Conservation (phyloP, 1,284 basidiomycete genomes). For the Pterula multifida region DNA sequence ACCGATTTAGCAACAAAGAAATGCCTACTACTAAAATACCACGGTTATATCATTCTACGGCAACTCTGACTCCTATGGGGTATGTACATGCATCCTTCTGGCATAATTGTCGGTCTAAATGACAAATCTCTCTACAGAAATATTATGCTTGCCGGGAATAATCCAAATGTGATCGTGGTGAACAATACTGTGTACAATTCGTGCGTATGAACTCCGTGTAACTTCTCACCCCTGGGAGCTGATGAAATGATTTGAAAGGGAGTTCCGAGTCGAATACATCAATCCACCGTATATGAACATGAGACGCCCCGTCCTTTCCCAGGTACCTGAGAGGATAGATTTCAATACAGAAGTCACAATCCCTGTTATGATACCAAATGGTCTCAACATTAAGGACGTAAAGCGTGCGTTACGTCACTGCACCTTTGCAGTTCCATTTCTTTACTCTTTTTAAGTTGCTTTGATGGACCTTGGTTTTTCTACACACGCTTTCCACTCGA, state of each 20-base stretch:
- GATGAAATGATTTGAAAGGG: neutral
- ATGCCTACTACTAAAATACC: conserved; percentile 33
- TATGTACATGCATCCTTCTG: conserved; percentile 8
- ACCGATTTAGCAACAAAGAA: conserved; percentile 32
- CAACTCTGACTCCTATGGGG: conserved; percentile 27
- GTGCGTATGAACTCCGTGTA: neutral
- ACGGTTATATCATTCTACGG: conserved; percentile 32
- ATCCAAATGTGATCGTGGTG: neutral
- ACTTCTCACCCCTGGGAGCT: neutral
- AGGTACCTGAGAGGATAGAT: neutral
- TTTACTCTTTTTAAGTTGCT: neutral
- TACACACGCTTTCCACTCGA: conserved; percentile 1
- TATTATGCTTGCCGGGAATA: neutral
- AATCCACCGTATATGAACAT: neutral
- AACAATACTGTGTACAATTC: conserved; percentile 1
- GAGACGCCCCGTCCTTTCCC: neutral
- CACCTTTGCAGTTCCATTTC: neutral
- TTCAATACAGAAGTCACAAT: neutral
- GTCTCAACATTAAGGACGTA: neutral
- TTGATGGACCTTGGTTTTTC: conserved; percentile 4
- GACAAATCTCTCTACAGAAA: neutral
- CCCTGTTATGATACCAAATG: neutral
- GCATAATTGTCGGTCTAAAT: neutral
- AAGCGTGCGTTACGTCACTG: neutral
- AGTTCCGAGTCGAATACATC: neutral